Evolutionary conservation across 2,329 filamentous ascomycete species (phyloP), one percentile per base, ranked within the genome.

Genomic region (Ambrosiella xylebori): DNA sequence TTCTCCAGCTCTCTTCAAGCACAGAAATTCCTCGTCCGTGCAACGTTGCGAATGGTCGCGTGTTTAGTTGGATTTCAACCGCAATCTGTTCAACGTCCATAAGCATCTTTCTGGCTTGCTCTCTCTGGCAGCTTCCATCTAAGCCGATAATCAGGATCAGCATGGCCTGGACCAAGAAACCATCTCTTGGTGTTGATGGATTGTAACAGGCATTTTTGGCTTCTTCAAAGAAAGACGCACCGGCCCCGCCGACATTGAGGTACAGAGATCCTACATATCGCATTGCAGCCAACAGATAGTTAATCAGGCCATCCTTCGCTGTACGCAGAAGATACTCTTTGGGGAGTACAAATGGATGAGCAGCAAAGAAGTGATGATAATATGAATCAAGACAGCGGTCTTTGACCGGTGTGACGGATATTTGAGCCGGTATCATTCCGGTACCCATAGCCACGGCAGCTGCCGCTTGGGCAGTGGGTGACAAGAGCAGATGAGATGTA

Each of bases 1-100:
- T 77, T 15, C 88, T 79, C 79, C 88, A 85, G 67, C 84, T 87
- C 69, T 96, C 90, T 66, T 91, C 86, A 2, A 90, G 67, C 1
- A 88, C 74, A 0, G 80, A 74, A 60, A 85, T 79, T 4, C 80
- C 80, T 36, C 76, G 73, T 13, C 85, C 83, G 64, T 88, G 74
- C 4, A 76, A 69, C 0, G 75, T 70, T 0, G 88, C 83, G 67
- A 82, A 95, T 0, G 78, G 74, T 53, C 79, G 74, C 8, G 79
- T 80, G 66, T 95, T 82, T 69, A 96, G 77, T 0, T 85, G 84
- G 27, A 95, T 76, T 59, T 88, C 80, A 8, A 94, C 71, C 1
- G 88, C 86, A 52, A 91, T 69, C 9, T 81, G 75, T 65, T 89
- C 84, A 1, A 82, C 85, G 37, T 82, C 76, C 9, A 73, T 71